Conservation (phyloP, 768 basidiomycete genomes). For the Gymnopilus junonius region DNA sequence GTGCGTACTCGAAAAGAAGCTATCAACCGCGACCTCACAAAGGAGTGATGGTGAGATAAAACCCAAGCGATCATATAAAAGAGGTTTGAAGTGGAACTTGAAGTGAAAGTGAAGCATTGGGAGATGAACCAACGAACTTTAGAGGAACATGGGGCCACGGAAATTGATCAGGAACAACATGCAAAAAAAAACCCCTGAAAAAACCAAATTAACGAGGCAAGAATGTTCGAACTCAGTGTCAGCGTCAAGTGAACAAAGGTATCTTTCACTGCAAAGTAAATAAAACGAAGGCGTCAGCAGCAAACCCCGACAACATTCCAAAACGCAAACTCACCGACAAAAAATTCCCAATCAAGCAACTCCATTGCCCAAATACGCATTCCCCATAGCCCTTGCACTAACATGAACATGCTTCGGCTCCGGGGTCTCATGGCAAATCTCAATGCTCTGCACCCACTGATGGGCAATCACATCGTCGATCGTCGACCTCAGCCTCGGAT, state of each 20-base stretch:
- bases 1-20: no score
- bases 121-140: background rate
- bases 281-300: background rate
- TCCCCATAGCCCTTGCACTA: slow-evolving; percentile 62
- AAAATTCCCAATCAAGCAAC: slow-evolving; percentile 8
- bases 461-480: slow-evolving; percentile 85
- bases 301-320: no score
- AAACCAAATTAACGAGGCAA: background rate
- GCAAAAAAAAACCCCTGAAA: no score
- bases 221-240: background rate
- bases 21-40: no score
- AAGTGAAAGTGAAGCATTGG: no score
- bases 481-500: slow-evolving; percentile 73
- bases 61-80: no score
- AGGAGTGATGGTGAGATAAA: no score
- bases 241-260: background rate
- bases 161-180: background rate
- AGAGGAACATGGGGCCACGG: no score
- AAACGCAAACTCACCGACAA: background rate
- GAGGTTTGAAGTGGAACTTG: no score
- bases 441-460: slow-evolving; percentile 79
- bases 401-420: slow-evolving; percentile 76
- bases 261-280: background rate
- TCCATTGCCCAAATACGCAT: slow-evolving; percentile 43
- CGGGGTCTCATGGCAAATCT: slow-evolving; percentile 74